Base-by-base conservation (phyloP, 208 protist genomes). In the Leishmania gerbilli region DNA sequence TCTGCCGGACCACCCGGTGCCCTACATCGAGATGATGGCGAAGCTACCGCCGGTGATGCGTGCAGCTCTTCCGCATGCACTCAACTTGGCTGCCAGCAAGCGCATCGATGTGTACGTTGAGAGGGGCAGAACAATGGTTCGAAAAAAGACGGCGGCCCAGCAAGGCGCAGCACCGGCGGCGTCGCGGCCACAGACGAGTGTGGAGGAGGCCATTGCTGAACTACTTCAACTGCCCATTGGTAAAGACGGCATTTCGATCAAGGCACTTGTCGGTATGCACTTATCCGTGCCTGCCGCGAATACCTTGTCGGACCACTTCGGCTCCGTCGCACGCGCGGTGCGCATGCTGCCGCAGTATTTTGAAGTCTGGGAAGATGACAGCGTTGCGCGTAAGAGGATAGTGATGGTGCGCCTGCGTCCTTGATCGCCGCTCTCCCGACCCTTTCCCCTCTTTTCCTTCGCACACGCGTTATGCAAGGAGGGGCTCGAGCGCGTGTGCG, bases 311-410 rank as follows among this genome's bases (percentile, higher is more conserved):
- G 79, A 86, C n/a, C 84, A 95, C 65, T 95, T 93, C 80, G 94
- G 93, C 40, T 84, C 77, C 51, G 34, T 97, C 1, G 58, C 53
- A 9, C 80, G 82, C 11, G 92, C 91, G 2, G 17, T 94, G 27
- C 45, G 77, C 0, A 87, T 89, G 45, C 95, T 91, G 78, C 94
- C 94, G 31, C 93, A 97, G 71, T 96, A 92, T 71, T 96, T 97
- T 58, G 58, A 65, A 56, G 56, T 83, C 5, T 51, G 49, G 74
- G 34, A 77, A 40, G 9, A 34, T 31, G 24, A 49, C 40, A n/a
- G 4, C 37, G 40, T 9, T 34, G 56, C 55, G 24, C 74, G 74
- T 24, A 77, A 77, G 13, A 77, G 27, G 24, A 47, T 77, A 15
- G 19, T 65, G 37, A 67, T 77, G 74, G 74, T 77, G 37, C 74